phyloP scores from a whole-genome alignment of 1,139 yeast genomes.

The Diutina catenulata region DNA sequence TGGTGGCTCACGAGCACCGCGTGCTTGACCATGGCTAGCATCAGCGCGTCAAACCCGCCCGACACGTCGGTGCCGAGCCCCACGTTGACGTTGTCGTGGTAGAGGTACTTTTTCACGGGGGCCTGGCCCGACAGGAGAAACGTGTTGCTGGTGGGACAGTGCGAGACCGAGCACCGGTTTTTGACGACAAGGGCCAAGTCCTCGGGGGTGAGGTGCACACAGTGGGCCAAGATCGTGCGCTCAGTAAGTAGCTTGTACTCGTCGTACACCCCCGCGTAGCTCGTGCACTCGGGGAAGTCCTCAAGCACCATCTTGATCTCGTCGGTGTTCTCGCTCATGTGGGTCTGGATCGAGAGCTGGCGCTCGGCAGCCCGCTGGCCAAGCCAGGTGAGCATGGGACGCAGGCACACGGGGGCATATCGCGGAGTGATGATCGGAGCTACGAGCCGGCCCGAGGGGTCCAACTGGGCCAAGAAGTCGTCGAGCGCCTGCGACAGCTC shows the following conservation, averaged over 20 bases:
- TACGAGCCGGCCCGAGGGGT: constrained; percentile 32
- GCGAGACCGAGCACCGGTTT: constrained; percentile 65
- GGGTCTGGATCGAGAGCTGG: constrained; percentile 75
- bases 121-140: constrained; percentile 89
- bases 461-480: constrained; percentile 38
- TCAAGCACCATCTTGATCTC: constrained; percentile 71
- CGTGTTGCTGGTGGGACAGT: constrained; percentile 89
- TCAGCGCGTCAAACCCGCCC: constrained; percentile 81
- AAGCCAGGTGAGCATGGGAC: constrained; percentile 46
- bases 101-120: constrained; percentile 53
- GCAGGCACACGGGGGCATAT: constrained; percentile 83
- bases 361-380: constrained; percentile 42
- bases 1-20: constrained; percentile 81
- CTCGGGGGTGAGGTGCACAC: constrained; percentile 56
- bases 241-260: constrained; percentile 44
- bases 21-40: constrained; percentile 64
- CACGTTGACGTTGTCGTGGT: constrained; percentile 60
- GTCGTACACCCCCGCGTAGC: constrained; percentile 73
- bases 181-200: constrained; percentile 49
- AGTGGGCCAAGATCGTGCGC: constrained; percentile 81
- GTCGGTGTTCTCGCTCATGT: constrained; percentile 64
- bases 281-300: constrained; percentile 57
- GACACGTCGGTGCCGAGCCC: constrained; percentile 87
- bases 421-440: constrained; percentile 83
- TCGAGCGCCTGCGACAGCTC: constrained; percentile 47